Base-by-base conservation (phyloP, 2,329 filamentous ascomycete species). In the Harringtonia aguacate region DNA sequence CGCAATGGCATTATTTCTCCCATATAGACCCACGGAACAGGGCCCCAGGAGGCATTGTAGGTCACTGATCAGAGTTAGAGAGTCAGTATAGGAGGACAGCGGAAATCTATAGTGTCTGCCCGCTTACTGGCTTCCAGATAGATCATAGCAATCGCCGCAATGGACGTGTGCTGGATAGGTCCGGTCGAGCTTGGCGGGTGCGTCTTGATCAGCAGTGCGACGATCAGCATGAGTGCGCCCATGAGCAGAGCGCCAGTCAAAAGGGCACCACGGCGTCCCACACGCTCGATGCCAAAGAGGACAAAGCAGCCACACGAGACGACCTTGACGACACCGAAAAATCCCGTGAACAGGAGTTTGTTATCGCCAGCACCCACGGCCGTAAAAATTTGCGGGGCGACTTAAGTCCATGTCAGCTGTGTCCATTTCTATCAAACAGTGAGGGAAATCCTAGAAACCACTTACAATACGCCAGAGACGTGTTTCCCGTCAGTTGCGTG, bases 381-480 rank as follows among this genome's bases (percentile, higher is more conserved):
- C 48, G 68, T 67, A 64, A 84, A 84, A 14, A 83, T 73, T 2
- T 72, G 77, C 0, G 78, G 77, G 0, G 66, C 68, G n/a, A n/a
- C n/a, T n/a, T n/a, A n/a, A n/a, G n/a, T n/a, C n/a, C n/a, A n/a
- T n/a, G n/a, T n/a, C n/a, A n/a, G n/a, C n/a, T n/a, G n/a, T n/a
- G n/a, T n/a, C n/a, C n/a, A n/a, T n/a, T n/a, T n/a, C n/a, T n/a
- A n/a, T n/a, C n/a, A n/a, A n/a, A n/a, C n/a, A n/a, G n/a, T n/a
- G n/a, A n/a, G n/a, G n/a, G n/a, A n/a, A n/a, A n/a, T n/a, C n/a
- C n/a, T n/a, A n/a, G n/a, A n/a, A n/a, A n/a, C n/a, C n/a, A n/a
- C n/a, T n/a, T n/a, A 55, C 76, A 79, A 58, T 79, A 80, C 61
- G 79, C 81, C 57, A 78, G 73, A 5, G 77, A 77, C 52, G 81